These are phyloP conservation scores for Penicillium sp. DNA, from an alignment of 2,329 filamentous ascomycete genomes.

Conservation along the genomic window DNA sequence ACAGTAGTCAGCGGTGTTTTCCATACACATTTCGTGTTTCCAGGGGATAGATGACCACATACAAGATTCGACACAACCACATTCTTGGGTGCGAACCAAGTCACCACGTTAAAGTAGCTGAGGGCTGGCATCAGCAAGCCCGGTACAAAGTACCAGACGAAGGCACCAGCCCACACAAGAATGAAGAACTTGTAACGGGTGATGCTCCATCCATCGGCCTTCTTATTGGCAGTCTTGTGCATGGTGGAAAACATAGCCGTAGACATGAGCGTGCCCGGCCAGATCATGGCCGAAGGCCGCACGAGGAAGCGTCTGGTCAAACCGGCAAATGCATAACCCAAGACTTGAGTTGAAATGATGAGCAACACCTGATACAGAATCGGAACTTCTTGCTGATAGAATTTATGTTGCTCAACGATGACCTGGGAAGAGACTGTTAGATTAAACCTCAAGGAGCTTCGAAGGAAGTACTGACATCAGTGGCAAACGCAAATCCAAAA, in stretches of 20 bases:
- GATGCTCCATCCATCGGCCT: constrained; percentile 81
- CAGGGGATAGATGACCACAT: constrained; percentile 25
- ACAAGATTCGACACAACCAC: constrained; percentile 82
- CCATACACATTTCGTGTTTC: not conserved
- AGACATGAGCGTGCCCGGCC: constrained; percentile 86
- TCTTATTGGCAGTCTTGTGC: constrained; percentile 82
- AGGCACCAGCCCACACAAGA: constrained; percentile 71
- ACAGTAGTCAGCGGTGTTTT: constrained; percentile 12
- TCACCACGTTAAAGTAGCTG: constrained; percentile 87
- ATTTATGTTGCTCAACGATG: constrained; percentile 87
- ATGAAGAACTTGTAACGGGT: constrained; percentile 86
- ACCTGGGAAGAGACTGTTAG: constrained; percentile 51
- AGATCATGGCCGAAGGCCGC: constrained; percentile 86
- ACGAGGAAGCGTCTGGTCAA: constrained; percentile 81
- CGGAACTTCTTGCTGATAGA: constrained; percentile 81
- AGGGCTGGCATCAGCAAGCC: constrained; percentile 82
- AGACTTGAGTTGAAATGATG: constrained; percentile 82
- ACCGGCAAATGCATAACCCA: constrained; percentile 86
- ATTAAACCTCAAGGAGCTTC: constrained; percentile 2
- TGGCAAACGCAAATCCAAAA: constrained; percentile 87
- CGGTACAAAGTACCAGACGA: constrained; percentile 83
- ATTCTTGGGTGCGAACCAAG: constrained; percentile 85
- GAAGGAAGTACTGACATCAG: constrained; percentile 62
- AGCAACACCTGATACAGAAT: constrained; percentile 81
- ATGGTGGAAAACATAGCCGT: constrained; percentile 88